Conservation (phyloP, 2,329 filamentous ascomycete genomes). For the Aspergillus pseudotamarii region DNA sequence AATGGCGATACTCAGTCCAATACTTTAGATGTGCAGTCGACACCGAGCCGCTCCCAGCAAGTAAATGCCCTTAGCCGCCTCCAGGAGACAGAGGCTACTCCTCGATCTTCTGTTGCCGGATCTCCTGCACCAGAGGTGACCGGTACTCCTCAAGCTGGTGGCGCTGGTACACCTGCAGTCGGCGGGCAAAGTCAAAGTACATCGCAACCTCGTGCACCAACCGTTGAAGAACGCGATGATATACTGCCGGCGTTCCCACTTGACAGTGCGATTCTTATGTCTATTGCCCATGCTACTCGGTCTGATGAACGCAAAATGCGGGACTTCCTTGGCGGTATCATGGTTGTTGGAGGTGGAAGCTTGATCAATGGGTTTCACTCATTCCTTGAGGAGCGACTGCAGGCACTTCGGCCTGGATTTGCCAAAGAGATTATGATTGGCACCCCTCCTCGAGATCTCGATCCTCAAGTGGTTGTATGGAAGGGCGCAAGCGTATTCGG, state of each 20-base stretch:
- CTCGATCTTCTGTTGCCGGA: slow-evolving; percentile 80
- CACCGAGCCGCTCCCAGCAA: slow-evolving; percentile 58
- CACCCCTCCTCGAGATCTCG: slow-evolving; percentile 83
- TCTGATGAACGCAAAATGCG: slow-evolving; percentile 91
- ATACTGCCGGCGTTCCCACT: slow-evolving; percentile 82
- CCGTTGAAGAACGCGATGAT: slow-evolving; percentile 68
- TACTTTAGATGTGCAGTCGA: slow-evolving; percentile 39
- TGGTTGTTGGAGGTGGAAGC: slow-evolving; percentile 84
- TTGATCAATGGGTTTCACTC: slow-evolving; percentile 79
- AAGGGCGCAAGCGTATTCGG: slow-evolving; percentile 97
- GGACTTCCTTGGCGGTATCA: slow-evolving; percentile 86
- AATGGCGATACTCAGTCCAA: slow-evolving; percentile 43
- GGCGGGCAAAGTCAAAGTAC: slow-evolving; percentile 31
- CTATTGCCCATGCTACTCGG: slow-evolving; percentile 82
- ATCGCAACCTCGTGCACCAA: slow-evolving; percentile 44
- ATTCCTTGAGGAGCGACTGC: slow-evolving; percentile 80
- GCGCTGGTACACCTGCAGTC: slow-evolving; percentile 45
- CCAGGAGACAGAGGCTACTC: slow-evolving; percentile 73
- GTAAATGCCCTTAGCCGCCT: slow-evolving; percentile 71
- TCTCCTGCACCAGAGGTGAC: slow-evolving; percentile 81
- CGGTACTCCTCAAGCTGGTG: slow-evolving; percentile 64
- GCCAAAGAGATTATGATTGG: slow-evolving; percentile 69
- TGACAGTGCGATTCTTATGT: slow-evolving; percentile 86
- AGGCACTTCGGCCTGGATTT: slow-evolving; percentile 63
- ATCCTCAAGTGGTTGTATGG: slow-evolving; percentile 96